Percentiles rank a stretch among this genome's conserved stretches.
These are phyloP conservation scores for Lepiota subincarnata DNA, from an alignment of 768 basidiomycete genomes.

Conservation along the genomic window DNA sequence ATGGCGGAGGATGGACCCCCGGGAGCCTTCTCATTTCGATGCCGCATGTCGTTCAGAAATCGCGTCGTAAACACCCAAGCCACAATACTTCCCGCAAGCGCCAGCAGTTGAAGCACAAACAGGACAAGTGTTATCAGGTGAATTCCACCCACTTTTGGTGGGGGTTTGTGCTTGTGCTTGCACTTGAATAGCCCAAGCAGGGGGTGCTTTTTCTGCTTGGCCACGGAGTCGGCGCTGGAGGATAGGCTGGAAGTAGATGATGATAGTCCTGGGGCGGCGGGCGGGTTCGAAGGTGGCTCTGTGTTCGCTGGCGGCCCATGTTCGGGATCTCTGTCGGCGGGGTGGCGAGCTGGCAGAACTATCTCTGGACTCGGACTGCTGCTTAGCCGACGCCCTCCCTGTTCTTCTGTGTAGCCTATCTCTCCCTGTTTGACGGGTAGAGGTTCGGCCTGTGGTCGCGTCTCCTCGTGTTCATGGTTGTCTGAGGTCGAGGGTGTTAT, in stretches of 20 bases:
- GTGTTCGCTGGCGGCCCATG: constrained; percentile 18
- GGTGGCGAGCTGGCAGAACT: constrained; percentile 44
- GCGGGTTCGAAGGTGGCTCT: not conserved
- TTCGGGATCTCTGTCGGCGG: constrained; percentile 33
- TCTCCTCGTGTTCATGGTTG: constrained; percentile 19
- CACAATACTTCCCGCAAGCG: constrained; percentile 44
- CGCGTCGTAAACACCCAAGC: constrained; percentile 49
- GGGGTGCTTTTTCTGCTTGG: constrained; percentile 4
- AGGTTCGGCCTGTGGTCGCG: constrained; percentile 52
- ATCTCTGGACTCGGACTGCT: constrained; percentile 15
- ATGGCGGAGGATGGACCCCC: constrained; percentile 34
- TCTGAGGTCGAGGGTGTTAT: not conserved
- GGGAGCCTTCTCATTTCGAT: constrained; percentile 15
- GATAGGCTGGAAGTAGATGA: not conserved
- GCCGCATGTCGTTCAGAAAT: constrained; percentile 13
- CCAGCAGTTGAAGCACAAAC: constrained; percentile 35
- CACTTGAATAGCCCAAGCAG: constrained; percentile 28
- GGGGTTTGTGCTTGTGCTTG: constrained; percentile 36
- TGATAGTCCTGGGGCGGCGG: not conserved
- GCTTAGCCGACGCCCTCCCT: constrained; percentile 17
- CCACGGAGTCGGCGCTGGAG: constrained; percentile 2
- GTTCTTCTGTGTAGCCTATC: constrained; percentile 53
- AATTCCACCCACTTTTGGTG: constrained; percentile 39
- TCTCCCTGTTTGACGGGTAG: constrained; percentile 63
- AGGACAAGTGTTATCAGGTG: constrained; percentile 38